These are phyloP conservation scores for Tetracladium setigerum DNA, from an alignment of 495 filamentous ascomycete species.

Conservation along the genomic window DNA sequence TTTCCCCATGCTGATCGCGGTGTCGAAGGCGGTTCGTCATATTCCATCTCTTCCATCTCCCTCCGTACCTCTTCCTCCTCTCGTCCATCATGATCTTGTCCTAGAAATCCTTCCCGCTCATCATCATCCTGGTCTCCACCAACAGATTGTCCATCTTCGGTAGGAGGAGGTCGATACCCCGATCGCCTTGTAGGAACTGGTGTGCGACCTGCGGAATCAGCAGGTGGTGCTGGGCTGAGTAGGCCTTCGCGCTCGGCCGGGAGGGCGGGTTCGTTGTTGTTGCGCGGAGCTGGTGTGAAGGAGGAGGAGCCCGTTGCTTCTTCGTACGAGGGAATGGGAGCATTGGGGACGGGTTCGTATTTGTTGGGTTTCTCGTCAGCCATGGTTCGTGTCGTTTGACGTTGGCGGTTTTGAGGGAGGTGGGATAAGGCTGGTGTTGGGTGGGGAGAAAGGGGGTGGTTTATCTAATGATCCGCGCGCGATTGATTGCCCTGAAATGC, in stretches of 20 bases:
- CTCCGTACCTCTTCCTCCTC: slow-evolving; percentile 62
- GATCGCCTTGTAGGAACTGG: slow-evolving; percentile 69
- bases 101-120: slow-evolving; percentile 16
- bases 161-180: slow-evolving; percentile 21
- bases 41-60: slow-evolving; percentile 86
- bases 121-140: slow-evolving; percentile 40
- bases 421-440: not conserved
- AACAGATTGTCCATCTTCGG: slow-evolving; percentile 19
- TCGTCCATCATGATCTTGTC: slow-evolving; percentile 5
- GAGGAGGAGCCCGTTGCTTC: slow-evolving; percentile 54
- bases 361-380: slow-evolving; percentile 49
- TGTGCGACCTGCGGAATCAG: slow-evolving; percentile 39
- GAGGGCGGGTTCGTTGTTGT: slow-evolving; percentile 24
- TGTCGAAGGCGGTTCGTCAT: slow-evolving; percentile 55
- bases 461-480: not conserved
- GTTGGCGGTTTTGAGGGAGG: not conserved
- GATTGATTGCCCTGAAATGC: not conserved
- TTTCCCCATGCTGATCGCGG: slow-evolving; percentile 37
- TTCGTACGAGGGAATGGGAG: slow-evolving; percentile 93
- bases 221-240: slow-evolving; percentile 2
- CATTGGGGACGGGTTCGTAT: slow-evolving; percentile 73
- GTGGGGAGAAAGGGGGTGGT: not conserved
- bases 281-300: slow-evolving; percentile 5
- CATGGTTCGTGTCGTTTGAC: slow-evolving; percentile 29
- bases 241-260: slow-evolving; percentile 25